These are phyloP conservation scores for Solanum etuberosum DNA, from an alignment of 257 asterid species.

Conservation along the genomic window DNA sequence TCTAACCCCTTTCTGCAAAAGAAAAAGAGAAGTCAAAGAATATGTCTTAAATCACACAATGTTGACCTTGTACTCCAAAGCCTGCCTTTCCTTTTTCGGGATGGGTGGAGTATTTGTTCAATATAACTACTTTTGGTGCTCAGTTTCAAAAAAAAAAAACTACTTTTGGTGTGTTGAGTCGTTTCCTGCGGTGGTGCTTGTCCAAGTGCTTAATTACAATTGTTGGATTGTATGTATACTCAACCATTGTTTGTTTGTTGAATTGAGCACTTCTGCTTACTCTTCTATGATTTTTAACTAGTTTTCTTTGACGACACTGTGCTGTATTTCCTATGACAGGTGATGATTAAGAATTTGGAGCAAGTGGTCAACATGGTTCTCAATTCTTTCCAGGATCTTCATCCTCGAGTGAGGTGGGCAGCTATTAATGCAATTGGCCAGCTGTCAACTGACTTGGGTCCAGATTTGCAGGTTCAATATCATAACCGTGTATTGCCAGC, in stretches of 20 bases:
- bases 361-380: conserved; percentile 89
- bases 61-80: neutral
- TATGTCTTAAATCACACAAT: neutral
- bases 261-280: neutral
- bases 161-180: neutral
- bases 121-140: neutral
- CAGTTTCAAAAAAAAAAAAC: too few relatives aligned
- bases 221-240: neutral
- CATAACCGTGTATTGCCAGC: conserved; percentile 79
- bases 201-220: neutral
- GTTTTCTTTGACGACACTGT: neutral
- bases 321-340: conserved; percentile 26
- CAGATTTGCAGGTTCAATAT: conserved; percentile 84
- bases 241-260: neutral
- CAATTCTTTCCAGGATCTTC: conserved; percentile 90
- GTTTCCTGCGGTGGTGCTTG: neutral
- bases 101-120: neutral
- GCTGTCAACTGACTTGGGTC: conserved; percentile 95
- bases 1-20: neutral
- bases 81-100: neutral
- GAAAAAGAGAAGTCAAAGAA: neutral
- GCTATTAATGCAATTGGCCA: conserved; percentile 99
- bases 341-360: conserved; percentile 78
- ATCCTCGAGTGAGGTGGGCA: conserved; percentile 98
- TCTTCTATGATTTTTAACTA: neutral